A percentile compares a stretch with the other conserved stretches of the same genome.
Conservation (phyloP, 495 filamentous ascomycete species). For the Niebla homalea region DNA sequence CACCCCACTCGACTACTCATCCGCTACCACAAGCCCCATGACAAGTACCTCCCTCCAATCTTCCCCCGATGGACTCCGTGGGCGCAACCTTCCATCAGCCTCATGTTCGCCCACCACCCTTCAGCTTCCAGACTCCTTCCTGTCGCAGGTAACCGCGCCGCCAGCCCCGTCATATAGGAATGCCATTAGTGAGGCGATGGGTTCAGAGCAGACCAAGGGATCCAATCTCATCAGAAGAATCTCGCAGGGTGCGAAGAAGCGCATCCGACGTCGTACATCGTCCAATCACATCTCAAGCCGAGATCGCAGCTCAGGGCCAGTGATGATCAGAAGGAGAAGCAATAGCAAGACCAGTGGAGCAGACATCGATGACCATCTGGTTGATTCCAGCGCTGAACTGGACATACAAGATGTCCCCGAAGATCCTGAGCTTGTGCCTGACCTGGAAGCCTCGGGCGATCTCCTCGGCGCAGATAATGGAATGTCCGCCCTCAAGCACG, state of each 20-base stretch:
- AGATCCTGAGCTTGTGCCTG: slow-evolving; percentile 7
- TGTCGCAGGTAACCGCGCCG: slow-evolving; percentile 15
- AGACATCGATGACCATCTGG: slow-evolving; percentile 35
- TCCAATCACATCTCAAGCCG: slow-evolving; percentile 58
- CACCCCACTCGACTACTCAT: slow-evolving; percentile 9
- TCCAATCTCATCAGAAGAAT: slow-evolving; percentile 52
- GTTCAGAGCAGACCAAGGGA: slow-evolving; percentile 29
- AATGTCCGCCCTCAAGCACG: slow-evolving; percentile 1
- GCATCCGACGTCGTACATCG: slow-evolving; percentile 55
- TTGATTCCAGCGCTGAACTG: slow-evolving; percentile 42
- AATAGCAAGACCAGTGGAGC: slow-evolving; percentile 59
- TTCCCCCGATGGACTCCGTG: slow-evolving; percentile 37
- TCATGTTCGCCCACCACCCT: slow-evolving; percentile 31
- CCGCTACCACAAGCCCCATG: slow-evolving; percentile 28
- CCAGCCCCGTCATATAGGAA: slow-evolving; percentile 27
- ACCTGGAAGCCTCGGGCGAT: slow-evolving; percentile 4
- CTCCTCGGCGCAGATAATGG: slow-evolving; percentile 3
- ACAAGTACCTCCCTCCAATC: slow-evolving; percentile 36
- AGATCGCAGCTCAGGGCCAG: slow-evolving; percentile 77
- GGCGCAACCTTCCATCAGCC: slow-evolving; percentile 25
- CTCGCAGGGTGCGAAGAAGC: slow-evolving; percentile 51
- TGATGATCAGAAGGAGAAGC: slow-evolving; percentile 73
- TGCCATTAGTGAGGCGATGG: slow-evolving; percentile 39
- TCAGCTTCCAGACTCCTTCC: slow-evolving; percentile 44
- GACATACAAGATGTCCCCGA: slow-evolving; percentile 52